phyloP scores from a whole-genome alignment of 2,329 filamentous ascomycete genomes.

The Sordariomycetes sp. region DNA sequence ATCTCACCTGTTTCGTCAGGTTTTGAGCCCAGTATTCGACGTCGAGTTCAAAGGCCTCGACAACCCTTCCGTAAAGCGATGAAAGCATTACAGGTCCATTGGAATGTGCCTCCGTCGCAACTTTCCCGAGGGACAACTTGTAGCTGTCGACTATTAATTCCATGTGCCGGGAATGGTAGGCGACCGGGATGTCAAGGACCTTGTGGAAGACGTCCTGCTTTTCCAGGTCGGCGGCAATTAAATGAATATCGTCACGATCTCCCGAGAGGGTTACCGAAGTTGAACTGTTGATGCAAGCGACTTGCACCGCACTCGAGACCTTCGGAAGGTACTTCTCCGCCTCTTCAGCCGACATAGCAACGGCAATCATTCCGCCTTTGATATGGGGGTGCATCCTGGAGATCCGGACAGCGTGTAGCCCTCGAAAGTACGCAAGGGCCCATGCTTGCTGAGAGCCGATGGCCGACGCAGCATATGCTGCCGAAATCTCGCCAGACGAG shows the following conservation, averaged over 20 bases:
- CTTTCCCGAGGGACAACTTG: constrained; percentile 9
- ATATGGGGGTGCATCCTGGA: not conserved
- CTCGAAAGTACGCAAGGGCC: constrained; percentile 18
- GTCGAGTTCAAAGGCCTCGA: constrained; percentile 14
- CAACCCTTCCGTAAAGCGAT: constrained; percentile 1
- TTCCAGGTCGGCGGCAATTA: not conserved
- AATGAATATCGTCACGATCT: constrained; percentile 12
- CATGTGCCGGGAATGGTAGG: constrained; percentile 20
- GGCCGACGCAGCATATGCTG: constrained; percentile 17
- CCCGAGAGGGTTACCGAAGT: constrained; percentile 22
- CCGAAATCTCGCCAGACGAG: constrained; percentile 24
- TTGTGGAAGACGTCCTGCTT: constrained; percentile 9
- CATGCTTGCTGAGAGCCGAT: constrained; percentile 14
- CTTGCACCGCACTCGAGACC: constrained; percentile 6
- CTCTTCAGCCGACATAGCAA: not conserved
- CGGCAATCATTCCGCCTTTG: constrained; percentile 17
- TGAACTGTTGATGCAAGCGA: constrained; percentile 24
- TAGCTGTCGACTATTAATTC: constrained; percentile 12
- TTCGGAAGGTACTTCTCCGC: not conserved
- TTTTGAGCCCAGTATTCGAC: constrained; percentile 32
- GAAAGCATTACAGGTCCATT: not conserved
- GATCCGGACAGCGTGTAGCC: constrained; percentile 7
- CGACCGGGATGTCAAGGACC: constrained; percentile 8
- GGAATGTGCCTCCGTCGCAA: constrained; percentile 5
- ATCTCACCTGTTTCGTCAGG: constrained; percentile 29